These are phyloP conservation scores for Pichia terricola DNA, from an alignment of 1,139 yeast species.

Conservation along the genomic window DNA sequence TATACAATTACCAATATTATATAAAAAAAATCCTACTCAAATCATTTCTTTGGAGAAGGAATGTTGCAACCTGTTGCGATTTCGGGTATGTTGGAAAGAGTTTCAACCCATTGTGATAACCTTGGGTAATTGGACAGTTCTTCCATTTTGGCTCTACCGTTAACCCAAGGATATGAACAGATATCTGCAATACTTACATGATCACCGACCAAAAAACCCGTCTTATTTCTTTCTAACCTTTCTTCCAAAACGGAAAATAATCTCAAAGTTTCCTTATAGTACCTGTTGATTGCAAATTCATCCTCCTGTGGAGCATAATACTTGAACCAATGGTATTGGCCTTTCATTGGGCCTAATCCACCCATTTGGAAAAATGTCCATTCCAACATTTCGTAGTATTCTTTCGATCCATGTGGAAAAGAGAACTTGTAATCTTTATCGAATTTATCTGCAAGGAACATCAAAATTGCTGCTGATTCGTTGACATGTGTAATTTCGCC, in stretches of 20 bases:
- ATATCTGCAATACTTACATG: conserved; percentile 48
- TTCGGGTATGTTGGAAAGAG: conserved; percentile 30
- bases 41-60: conserved; percentile 3
- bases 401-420: conserved; percentile 34
- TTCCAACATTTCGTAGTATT: conserved; percentile 42
- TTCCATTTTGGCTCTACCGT: conserved; percentile 19
- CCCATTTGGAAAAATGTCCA: conserved; percentile 49
- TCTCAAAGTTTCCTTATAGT: conserved; percentile 40
- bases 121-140: conserved; percentile 17
- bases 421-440: conserved; percentile 44
- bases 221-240: conserved; percentile 34
- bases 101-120: conserved; percentile 36
- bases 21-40: too few species aligned
- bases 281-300: conserved; percentile 45
- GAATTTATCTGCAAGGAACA: conserved; percentile 47
- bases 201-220: conserved; percentile 48
- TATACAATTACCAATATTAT: too few species aligned
- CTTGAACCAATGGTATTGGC: conserved; percentile 44
- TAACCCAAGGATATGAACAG: conserved; percentile 34
- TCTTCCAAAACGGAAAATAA: conserved; percentile 44
- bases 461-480: conserved; percentile 53
- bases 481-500: conserved; percentile 32
- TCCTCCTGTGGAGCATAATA: conserved; percentile 36
- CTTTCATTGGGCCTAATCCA: conserved; percentile 54
- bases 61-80: conserved; percentile 29